phyloP scores from a whole-genome alignment of 345 rosid species.

The Aquilaria sinensis region DNA sequence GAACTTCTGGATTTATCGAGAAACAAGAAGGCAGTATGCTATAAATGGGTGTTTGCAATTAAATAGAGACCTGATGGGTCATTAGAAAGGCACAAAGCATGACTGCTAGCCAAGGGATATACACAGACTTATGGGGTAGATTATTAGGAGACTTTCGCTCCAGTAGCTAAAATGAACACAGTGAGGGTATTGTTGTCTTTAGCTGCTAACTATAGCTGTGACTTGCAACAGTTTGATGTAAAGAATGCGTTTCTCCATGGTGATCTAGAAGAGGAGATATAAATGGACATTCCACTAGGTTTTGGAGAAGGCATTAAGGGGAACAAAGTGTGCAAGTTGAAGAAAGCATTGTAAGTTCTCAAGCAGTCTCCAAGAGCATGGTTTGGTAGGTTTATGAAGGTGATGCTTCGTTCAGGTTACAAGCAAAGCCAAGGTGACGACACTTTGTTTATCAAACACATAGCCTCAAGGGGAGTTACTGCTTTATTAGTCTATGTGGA shows the following conservation, averaged over 20 bases:
- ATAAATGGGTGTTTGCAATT: background rate
- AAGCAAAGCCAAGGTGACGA: background rate
- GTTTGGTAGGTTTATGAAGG: background rate
- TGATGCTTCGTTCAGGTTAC: background rate
- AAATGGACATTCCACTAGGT: too few species aligned
- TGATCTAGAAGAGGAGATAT: background rate
- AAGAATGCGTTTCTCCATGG: background rate
- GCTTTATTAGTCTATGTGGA: too few species aligned
- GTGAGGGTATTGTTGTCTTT: background rate
- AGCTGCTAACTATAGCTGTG: background rate
- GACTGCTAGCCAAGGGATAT: background rate
- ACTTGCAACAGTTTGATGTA: too few species aligned
- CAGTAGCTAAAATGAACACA: background rate
- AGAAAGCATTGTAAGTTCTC: background rate
- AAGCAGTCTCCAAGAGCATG: background rate
- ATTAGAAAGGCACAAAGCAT: background rate
- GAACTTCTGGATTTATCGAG: background rate
- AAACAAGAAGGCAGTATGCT: background rate
- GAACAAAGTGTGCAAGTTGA: background rate
- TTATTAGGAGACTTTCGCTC: background rate
- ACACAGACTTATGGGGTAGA: conserved; percentile 2
- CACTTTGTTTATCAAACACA: too few species aligned
- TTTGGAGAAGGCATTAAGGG: too few species aligned
- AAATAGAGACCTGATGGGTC: background rate
- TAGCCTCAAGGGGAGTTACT: too few species aligned